Percentiles rank a stretch among this genome's conserved stretches.
Conservation (phyloP, 2,329 filamentous ascomycete species). For the Pleurostoma richardsiae region DNA sequence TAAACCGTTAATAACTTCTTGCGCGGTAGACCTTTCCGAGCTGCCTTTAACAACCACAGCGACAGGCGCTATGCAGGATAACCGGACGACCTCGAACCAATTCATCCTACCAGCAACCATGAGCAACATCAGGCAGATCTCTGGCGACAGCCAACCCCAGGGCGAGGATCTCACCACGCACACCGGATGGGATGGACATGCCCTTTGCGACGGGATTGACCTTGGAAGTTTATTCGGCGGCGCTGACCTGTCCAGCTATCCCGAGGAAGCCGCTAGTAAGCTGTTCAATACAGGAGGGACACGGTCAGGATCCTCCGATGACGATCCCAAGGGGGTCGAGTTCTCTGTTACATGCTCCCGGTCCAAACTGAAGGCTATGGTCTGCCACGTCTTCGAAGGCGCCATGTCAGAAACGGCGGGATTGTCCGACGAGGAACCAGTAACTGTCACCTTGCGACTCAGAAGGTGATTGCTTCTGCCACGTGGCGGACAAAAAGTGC, state of each 20-base stretch:
- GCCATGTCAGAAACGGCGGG: background rate
- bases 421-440: background rate
- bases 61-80: no score
- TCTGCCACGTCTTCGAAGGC: background rate
- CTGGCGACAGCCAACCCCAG: background rate
- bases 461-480: background rate
- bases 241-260: background rate
- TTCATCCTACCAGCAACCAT: background rate
- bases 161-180: background rate
- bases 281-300: background rate
- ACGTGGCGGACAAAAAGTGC: no score
- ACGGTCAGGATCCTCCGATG: background rate
- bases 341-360: background rate
- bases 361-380: constrained; percentile 8
- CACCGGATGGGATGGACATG: background rate
- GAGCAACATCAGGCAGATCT: background rate
- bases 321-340: background rate
- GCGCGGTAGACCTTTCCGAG: no score
- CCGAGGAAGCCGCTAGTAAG: background rate
- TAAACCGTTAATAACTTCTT: no score
- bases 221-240: background rate
- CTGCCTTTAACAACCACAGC: no score
- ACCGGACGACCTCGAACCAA: no score
- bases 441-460: background rate
- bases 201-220: background rate